phyloP scores from a whole-genome alignment of 2,329 filamentous ascomycete species.

The Ophidiomyces ophidiicola region DNA sequence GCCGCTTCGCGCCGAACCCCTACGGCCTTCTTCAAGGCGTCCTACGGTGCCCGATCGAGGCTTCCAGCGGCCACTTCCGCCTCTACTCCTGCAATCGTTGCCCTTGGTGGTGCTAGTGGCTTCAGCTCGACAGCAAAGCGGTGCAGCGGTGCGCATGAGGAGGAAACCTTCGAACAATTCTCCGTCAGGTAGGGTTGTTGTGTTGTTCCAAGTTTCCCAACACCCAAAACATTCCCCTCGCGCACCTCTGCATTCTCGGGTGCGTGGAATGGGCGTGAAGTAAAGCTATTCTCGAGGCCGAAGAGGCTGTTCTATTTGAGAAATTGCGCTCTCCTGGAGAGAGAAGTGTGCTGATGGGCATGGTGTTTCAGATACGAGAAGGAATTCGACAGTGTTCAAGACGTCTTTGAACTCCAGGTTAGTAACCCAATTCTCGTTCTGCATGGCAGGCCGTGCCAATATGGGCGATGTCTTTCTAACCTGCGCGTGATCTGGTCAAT shows the following conservation, averaged over 20 bases:
- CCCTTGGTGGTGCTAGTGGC: conserved; percentile 52
- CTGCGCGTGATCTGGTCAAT: not conserved
- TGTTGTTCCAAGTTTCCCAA: conserved; percentile 7
- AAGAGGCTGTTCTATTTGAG: too few relatives aligned
- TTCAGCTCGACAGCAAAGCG: conserved; percentile 44
- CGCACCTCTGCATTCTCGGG: too few relatives aligned
- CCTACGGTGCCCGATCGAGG: conserved; percentile 46
- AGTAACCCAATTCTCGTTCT: conserved; percentile 19
- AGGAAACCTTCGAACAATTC: conserved; percentile 99
- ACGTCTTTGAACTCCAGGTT: conserved; percentile 99
- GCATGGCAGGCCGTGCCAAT: conserved; percentile 11
- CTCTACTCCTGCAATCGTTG: conserved; percentile 39
- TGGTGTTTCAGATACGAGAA: conserved; percentile 74
- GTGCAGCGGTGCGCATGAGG: conserved; percentile 54
- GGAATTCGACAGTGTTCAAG: conserved; percentile 94
- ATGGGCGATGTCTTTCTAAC: conserved; percentile 1
- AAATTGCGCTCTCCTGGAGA: not conserved
- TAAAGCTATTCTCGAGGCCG: too few relatives aligned
- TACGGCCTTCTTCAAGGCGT: conserved; percentile 51
- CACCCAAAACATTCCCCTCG: too few relatives aligned
- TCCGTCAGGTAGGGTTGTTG: conserved; percentile 68
- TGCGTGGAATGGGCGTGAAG: too few relatives aligned
- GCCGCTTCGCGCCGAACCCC: conserved; percentile 55
- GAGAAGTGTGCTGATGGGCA: conserved; percentile 21
- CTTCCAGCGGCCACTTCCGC: conserved; percentile 45